Evolutionary conservation across 2,329 filamentous ascomycete genomes (phyloP).

Genomic region (Huntiella decipiens): DNA sequence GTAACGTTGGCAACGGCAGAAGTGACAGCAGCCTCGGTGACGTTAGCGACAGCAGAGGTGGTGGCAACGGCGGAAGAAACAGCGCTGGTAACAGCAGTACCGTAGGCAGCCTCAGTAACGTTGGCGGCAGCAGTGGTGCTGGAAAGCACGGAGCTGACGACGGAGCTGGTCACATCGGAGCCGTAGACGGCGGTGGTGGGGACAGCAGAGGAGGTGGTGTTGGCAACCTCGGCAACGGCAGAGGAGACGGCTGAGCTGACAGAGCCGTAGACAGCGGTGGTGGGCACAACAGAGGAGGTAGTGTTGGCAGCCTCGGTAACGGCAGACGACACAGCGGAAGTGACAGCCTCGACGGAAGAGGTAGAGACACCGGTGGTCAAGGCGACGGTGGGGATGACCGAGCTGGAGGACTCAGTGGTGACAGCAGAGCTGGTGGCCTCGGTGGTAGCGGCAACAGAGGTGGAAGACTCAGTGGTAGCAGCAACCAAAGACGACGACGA

Average conservation of each 20-base stretch:
- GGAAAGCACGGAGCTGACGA: not conserved
- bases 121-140: not conserved
- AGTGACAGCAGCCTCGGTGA: conserved; percentile 32
- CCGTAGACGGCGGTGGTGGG: too few species aligned
- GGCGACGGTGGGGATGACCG: not conserved
- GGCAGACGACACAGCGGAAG: conserved; percentile 15
- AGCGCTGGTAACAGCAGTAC: conserved; percentile 14
- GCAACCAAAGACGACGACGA: not conserved
- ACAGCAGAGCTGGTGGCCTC: not conserved
- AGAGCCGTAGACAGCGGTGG: too few species aligned
- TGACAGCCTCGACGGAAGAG: not conserved
- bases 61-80: conserved; percentile 26
- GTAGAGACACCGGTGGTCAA: not conserved
- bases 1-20: conserved; percentile 33
- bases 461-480: not conserved
- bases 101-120: not conserved
- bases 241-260: conserved; percentile 13
- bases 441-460: not conserved
- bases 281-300: conserved; percentile 31
- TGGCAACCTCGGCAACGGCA: conserved; percentile 19
- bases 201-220: conserved; percentile 34
- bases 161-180: too few species aligned
- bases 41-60: conserved; percentile 5
- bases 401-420: not conserved
- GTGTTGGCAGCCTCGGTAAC: conserved; percentile 21